These are phyloP conservation scores for Sporodiniella umbellata DNA, from an alignment of 371 early-diverging fungal species.

Conservation along the genomic window DNA sequence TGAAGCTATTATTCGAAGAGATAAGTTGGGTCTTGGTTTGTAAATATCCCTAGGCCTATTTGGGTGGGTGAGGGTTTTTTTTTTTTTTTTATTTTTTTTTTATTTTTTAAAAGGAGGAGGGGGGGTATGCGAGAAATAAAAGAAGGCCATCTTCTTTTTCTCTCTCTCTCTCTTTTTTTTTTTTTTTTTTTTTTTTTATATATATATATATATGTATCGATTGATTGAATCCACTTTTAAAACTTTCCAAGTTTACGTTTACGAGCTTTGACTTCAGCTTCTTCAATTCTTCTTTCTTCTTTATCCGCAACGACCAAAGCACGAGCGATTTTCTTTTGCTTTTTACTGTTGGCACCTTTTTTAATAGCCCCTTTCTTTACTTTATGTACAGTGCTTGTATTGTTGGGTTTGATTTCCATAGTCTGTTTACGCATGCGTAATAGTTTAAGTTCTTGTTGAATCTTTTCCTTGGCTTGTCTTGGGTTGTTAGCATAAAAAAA, in stretches of 20 bases:
- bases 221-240: conserved; percentile 4
- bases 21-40: conserved; percentile 75
- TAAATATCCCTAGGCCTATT: conserved; percentile 31
- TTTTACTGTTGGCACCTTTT: conserved; percentile 15
- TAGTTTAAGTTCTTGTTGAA: conserved; percentile 19
- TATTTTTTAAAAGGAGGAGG: no score
- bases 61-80: no score
- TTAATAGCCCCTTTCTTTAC: conserved; percentile 21
- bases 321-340: conserved; percentile 26
- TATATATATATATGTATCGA: neutral
- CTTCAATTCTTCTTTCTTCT: conserved; percentile 18
- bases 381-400: conserved; percentile 10
- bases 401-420: neutral
- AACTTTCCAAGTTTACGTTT: conserved; percentile 23
- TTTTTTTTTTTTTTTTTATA: no score
- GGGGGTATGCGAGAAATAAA: no score
- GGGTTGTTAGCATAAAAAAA: no score
- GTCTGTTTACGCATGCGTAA: neutral
- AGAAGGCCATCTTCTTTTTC: no score
- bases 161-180: no score
- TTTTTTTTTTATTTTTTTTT: neutral
- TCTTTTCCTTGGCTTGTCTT: conserved; percentile 30
- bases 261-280: conserved; percentile 13
- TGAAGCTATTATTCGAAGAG: conserved; percentile 77
- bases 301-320: conserved; percentile 24